Base-by-base conservation (phyloP, 176 grass and related monocot species). In the Musa troglodytarum region DNA sequence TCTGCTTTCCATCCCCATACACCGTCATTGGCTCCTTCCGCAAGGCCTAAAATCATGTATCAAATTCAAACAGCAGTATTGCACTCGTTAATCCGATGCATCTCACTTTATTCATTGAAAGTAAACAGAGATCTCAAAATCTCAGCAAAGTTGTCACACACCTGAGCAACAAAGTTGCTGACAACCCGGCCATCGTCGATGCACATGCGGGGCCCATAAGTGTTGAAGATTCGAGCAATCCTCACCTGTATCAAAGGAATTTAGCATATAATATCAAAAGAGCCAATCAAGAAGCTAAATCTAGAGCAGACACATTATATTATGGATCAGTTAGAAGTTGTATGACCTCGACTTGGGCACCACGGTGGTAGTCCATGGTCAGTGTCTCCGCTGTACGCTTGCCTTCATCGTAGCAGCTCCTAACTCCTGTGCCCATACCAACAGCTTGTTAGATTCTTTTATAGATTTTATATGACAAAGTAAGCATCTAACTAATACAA, bases 1-100 rank as follows among this genome's bases (percentile, higher is more conserved):
- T 98, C 54, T 98, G 94, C 86, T 98, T 91, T 50, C 94, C 94
- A 76, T 98, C 94, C 54, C 94, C 94, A n/a, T 98, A 98, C 54
- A 98, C 94, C 52, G 94, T 98, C 77, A 93, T 10, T 6, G 94
- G 94, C 73, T 98, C 90, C 86, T 98, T 98, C 75, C 94, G 82
- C 76, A 98, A 75, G 23, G 94, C 94, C 94, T 93, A 75, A 75
- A 81, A 50, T 10, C 54, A 50, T 52, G 72, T 73, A 13, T 57
- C 13, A 12, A 75, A 53, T 69, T 67, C 23, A 82, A 25, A 63
- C 3, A 69, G 54, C n/a, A 58, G 22, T 54, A n/a, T 16, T 56
- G 2, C 66, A 77, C n/a, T 16, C 50, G 49, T 1, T 69, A 64
- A 57, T 20, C 24, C 51, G 49, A 49, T 22, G 50, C 1, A 29